Evolutionary conservation across 1,284 basidiomycete species (phyloP).

Genomic region (Cutaneotrichosporon mucoides): DNA sequence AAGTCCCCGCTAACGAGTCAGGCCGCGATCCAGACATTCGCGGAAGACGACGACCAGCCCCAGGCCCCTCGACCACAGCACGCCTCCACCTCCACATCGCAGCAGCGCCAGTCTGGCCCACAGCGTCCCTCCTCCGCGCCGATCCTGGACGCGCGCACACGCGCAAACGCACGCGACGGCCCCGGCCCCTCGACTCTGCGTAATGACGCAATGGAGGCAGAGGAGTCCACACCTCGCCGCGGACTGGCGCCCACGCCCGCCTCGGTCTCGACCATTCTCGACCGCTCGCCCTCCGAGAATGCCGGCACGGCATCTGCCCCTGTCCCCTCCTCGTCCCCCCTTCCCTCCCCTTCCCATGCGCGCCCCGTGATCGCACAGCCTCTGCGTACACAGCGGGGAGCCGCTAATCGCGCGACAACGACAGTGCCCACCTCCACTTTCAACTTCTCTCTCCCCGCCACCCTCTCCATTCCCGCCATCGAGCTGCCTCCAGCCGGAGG

Average conservation of each 20-base stretch:
- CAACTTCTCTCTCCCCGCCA: conserved; percentile 18
- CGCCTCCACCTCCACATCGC: neutral
- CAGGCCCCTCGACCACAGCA: neutral
- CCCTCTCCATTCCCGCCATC: conserved; percentile 1
- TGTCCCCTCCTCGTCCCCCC: conserved; percentile 9
- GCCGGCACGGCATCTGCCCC: neutral
- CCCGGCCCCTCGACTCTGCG: conserved; percentile 9
- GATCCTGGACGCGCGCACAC: conserved; percentile 1
- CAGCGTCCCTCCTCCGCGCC: conserved; percentile 27
- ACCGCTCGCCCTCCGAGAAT: conserved; percentile 7
- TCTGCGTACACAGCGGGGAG: neutral
- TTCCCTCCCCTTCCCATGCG: neutral
- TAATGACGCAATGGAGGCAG: conserved; percentile 11
- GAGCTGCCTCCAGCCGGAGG: conserved; percentile 8
- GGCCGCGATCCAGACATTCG: conserved; percentile 43
- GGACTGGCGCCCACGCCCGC: neutral
- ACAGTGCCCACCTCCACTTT: conserved; percentile 10
- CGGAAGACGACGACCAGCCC: conserved; percentile 32
- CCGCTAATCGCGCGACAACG: neutral
- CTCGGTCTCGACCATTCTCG: conserved; percentile 1
- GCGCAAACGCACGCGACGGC: neutral
- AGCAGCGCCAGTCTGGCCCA: neutral
- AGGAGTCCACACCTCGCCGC: neutral
- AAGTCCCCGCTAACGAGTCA: conserved; percentile 7
- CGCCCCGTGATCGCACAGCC: conserved; percentile 1